These are phyloP conservation scores for Erodium texanum DNA, from an alignment of 441 rosid genomes.

Conservation along the genomic window DNA sequence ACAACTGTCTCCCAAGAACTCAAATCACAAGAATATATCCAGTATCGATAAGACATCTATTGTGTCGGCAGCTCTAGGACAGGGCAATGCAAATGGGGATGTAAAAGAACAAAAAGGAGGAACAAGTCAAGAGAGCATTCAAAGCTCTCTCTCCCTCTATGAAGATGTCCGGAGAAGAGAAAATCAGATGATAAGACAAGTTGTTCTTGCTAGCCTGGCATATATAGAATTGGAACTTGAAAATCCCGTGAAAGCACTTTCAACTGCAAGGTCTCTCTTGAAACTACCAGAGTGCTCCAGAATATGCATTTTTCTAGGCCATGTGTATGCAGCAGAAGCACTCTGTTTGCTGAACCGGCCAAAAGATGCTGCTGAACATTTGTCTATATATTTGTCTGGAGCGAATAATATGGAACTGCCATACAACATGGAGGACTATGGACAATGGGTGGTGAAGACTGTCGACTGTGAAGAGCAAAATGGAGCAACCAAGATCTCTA, in stretches of 20 bases:
- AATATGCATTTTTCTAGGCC: slow-evolving; percentile 65
- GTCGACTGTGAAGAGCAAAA: slow-evolving; percentile 58
- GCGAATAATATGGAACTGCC: slow-evolving; percentile 54
- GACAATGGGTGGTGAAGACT: slow-evolving; percentile 46
- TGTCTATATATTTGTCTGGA: slow-evolving; percentile 53
- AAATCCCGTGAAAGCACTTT: slow-evolving; percentile 70
- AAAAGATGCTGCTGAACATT: slow-evolving; percentile 71
- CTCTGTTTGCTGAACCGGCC: slow-evolving; percentile 77
- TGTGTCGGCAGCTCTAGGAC: slow-evolving; percentile 27
- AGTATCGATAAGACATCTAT: slow-evolving; percentile 35
- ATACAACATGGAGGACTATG: slow-evolving; percentile 56
- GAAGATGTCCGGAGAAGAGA: slow-evolving; percentile 43
- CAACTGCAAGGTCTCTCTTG: slow-evolving; percentile 57
- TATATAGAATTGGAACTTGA: slow-evolving; percentile 82
- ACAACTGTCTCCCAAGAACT: slow-evolving; percentile 25
- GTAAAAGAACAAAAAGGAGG: slow-evolving; percentile 62
- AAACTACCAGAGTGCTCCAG: slow-evolving; percentile 58
- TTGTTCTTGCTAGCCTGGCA: slow-evolving; percentile 69
- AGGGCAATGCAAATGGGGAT: slow-evolving; percentile 55
- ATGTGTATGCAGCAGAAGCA: slow-evolving; percentile 83
- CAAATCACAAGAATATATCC: slow-evolving; percentile 30
- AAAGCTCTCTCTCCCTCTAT: slow-evolving; percentile 48
- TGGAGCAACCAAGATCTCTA: slow-evolving; percentile 34
- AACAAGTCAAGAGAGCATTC: slow-evolving; percentile 53
- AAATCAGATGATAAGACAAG: slow-evolving; percentile 55